phyloP scores from a whole-genome alignment of 2,329 filamentous ascomycete species.

The Pyrenophora teres region DNA sequence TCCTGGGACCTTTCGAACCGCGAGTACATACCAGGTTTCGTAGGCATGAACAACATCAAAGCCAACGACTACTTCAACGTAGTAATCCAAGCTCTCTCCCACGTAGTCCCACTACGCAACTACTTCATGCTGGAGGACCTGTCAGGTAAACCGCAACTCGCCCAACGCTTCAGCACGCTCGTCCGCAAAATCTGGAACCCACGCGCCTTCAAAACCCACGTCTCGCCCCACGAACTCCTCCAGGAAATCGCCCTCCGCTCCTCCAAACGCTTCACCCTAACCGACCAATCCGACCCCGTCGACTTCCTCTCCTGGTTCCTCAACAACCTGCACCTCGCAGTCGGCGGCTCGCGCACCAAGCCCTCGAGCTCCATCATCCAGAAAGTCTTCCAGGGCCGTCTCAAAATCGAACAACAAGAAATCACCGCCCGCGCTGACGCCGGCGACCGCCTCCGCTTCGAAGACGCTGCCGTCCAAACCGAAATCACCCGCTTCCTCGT shows the following conservation, averaged over 20 bases:
- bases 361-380: constrained; percentile 86
- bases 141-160: constrained; percentile 74
- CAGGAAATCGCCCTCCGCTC: constrained; percentile 91
- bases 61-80: constrained; percentile 99
- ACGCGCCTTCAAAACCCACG: constrained; percentile 92
- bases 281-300: constrained; percentile 89
- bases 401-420: constrained; percentile 90
- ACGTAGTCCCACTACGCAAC: constrained; percentile 87
- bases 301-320: constrained; percentile 98
- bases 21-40: constrained; percentile 89
- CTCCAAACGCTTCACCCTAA: constrained; percentile 90
- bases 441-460: constrained; percentile 86
- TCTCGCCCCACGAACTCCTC: constrained; percentile 94
- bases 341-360: constrained; percentile 88
- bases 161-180: constrained; percentile 83
- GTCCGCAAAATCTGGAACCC: constrained; percentile 98
- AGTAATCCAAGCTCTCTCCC: constrained; percentile 85
- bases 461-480: constrained; percentile 83
- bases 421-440: constrained; percentile 91
- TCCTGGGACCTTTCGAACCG: constrained; percentile 81
- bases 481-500: constrained; percentile 83
- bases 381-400: constrained; percentile 87
- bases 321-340: constrained; percentile 88
- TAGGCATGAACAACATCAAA: constrained; percentile 99
- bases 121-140: constrained; percentile 90